Conservation (phyloP, 768 basidiomycete species). For the Leccinum imitatum region DNA sequence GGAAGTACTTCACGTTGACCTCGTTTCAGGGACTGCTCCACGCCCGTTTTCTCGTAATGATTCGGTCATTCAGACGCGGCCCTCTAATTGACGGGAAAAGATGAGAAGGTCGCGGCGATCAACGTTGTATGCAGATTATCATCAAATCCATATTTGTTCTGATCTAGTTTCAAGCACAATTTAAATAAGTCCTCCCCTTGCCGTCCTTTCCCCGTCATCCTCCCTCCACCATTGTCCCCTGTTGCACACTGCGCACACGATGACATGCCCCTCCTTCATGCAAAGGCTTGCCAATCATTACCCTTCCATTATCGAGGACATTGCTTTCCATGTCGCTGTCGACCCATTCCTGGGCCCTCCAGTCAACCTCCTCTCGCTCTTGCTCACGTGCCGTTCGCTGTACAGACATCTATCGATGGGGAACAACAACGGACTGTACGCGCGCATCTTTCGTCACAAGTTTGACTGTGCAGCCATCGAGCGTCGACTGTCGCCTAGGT, state of each 20-base stretch:
- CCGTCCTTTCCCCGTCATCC: constrained; percentile 4
- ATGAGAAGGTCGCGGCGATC: constrained; percentile 37
- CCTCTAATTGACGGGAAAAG: constrained; percentile 29
- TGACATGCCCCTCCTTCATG: constrained; percentile 9
- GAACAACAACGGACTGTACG: constrained; percentile 41
- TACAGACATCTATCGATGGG: constrained; percentile 36
- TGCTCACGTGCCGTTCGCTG: constrained; percentile 39
- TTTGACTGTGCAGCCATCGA: constrained; percentile 43
- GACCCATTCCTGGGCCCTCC: constrained; percentile 47
- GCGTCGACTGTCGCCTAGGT: constrained; percentile 39
- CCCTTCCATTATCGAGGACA: constrained; percentile 35
- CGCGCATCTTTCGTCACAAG: constrained; percentile 43
- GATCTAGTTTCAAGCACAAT: constrained; percentile 24
- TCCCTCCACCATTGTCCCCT: constrained; percentile 4
- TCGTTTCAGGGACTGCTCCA: constrained; percentile 28
- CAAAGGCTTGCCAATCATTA: constrained; percentile 15
- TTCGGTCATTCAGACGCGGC: constrained; percentile 33
- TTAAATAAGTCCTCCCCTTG: constrained; percentile 27
- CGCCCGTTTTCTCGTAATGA: constrained; percentile 34
- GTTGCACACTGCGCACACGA: background rate
- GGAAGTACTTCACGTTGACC: constrained; percentile 18
- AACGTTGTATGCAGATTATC: constrained; percentile 37
- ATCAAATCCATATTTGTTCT: constrained; percentile 35
- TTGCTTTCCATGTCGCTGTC: constrained; percentile 42
- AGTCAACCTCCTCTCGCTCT: constrained; percentile 35